Evolutionary conservation across 1,284 basidiomycete genomes (phyloP).

Genomic region (Retiboletus flavoniger): DNA sequence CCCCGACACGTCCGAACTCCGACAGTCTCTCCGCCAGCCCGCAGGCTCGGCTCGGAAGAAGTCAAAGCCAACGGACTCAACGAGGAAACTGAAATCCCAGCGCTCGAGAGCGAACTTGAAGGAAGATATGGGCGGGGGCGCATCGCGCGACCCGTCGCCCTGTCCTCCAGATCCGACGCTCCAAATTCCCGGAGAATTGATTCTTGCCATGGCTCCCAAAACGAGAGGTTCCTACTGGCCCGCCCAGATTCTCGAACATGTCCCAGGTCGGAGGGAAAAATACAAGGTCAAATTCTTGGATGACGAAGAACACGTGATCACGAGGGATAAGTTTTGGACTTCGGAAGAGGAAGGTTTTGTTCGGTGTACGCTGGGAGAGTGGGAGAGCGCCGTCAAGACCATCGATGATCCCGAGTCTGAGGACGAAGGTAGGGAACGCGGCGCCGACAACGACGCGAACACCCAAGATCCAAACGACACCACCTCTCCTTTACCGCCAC

Average conservation of each 20-base stretch:
- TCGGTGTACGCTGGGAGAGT: slow-evolving; percentile 58
- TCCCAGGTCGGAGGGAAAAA: slow-evolving; percentile 36
- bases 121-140: neutral
- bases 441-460: slow-evolving; percentile 25
- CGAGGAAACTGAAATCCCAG: slow-evolving; percentile 19
- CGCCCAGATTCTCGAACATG: slow-evolving; percentile 54
- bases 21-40: slow-evolving; percentile 1
- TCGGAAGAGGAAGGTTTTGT: slow-evolving; percentile 55
- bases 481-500: slow-evolving; percentile 39
- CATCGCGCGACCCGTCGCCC: slow-evolving; percentile 34
- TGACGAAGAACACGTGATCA: slow-evolving; percentile 39
- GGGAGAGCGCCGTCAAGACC: slow-evolving; percentile 45
- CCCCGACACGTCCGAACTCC: slow-evolving; percentile 22
- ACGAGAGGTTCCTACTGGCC: slow-evolving; percentile 57
- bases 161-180: slow-evolving; percentile 48
- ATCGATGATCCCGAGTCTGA: slow-evolving; percentile 50
- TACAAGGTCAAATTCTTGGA: slow-evolving; percentile 62
- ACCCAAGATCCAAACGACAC: slow-evolving; percentile 21
- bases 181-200: slow-evolving; percentile 62
- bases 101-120: slow-evolving; percentile 20
- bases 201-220: slow-evolving; percentile 51
- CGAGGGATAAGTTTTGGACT: slow-evolving; percentile 54
- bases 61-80: slow-evolving; percentile 9
- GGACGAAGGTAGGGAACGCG: slow-evolving; percentile 43
- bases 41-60: slow-evolving; percentile 2